Base-by-base conservation (phyloP, 2,329 filamentous ascomycete species). In the Samsoniella hepiali region DNA sequence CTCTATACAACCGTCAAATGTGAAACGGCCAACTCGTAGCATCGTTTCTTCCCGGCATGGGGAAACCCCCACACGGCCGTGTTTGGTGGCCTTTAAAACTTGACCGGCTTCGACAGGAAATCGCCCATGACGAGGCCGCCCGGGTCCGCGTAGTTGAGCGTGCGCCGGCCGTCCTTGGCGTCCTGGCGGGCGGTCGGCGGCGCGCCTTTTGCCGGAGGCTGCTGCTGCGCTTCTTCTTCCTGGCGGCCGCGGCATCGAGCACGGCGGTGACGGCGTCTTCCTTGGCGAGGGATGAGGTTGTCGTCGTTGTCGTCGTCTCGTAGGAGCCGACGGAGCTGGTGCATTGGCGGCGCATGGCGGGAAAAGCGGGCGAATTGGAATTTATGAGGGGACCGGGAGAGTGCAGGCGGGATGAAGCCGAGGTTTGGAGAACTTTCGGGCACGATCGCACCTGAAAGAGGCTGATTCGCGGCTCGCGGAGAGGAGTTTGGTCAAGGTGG, bases 161-260 rank as follows among this genome's bases (percentile, higher is more conserved):
- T 71, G 53, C 51, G 63, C 63, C 68, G 73, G 42, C 73, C 73
- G 13, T 70, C 71, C 67, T 70, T 72, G 58, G 68, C 72, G 63
- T 75, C 73, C 62, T 74, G 71, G 54, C 72, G 66, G 34, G 65
- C 61, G 13, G 73, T 75, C 1, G 73, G 73, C 50, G 73, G 73
- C 34, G 72, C 17, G 74, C 73, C 62, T 71, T 72, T 61, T 74
- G 71, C 53, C 72, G 71, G 63, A 74, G 65, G 56, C 71, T 70
- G 53, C 71, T 66, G 38, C 70, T 69, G 54, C 65, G 49, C 9
- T 65, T 57, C 34, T 62, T 54, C 13, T 58, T 29, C 27, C 57
- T 5, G 13, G 47, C 32, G 9, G 42, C 38, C 1, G 34, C 17
- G 11, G 11, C 34, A 22, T 51, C 56, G 7, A 61, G 42, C 49